These are phyloP conservation scores for Mucor saturninus DNA, from an alignment of 371 early-diverging fungal genomes.

Conservation along the genomic window DNA sequence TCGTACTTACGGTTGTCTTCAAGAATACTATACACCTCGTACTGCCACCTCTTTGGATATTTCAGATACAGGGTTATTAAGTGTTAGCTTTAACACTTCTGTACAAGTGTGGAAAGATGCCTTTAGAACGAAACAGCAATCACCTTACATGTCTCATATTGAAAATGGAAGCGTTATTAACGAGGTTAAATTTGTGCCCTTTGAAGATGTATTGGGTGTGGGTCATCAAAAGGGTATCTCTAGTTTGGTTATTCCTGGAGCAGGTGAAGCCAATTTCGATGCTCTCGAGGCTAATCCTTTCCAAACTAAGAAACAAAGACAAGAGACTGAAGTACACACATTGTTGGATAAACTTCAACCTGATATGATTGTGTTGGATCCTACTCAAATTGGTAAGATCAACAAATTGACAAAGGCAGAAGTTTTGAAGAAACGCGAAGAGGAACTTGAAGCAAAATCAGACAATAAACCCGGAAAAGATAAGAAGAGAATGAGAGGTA, in stretches of 20 bases:
- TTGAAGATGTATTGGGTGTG: conserved; percentile 96
- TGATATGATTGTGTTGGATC: conserved; percentile 89
- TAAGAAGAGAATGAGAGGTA: conserved; percentile 75
- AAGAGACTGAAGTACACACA: conserved; percentile 90
- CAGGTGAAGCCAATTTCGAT: conserved; percentile 98
- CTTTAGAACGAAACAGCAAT: conserved; percentile 70
- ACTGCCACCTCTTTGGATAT: conserved; percentile 81
- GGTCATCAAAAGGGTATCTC: conserved; percentile 88
- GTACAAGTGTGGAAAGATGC: conserved; percentile 91
- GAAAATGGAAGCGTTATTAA: conserved; percentile 60
- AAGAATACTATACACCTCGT: conserved; percentile 78
- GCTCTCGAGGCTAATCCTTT: conserved; percentile 94
- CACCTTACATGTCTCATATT: conserved; percentile 92
- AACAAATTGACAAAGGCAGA: conserved; percentile 52
- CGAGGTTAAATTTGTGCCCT: conserved; percentile 87
- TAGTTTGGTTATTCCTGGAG: conserved; percentile 91
- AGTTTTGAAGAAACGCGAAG: conserved; percentile 44
- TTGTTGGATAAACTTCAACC: conserved; percentile 93
- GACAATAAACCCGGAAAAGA: conserved; percentile 53
- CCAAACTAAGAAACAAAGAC: conserved; percentile 90
- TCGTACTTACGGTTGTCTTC: conserved; percentile 82
- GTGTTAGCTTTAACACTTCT: conserved; percentile 80
- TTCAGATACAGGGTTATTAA: conserved; percentile 88
- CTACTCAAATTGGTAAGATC: conserved; percentile 72
- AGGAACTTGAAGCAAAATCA: conserved; percentile 43